These are phyloP conservation scores for Singerocomus inundabilis DNA, from an alignment of 1,284 basidiomycete genomes.

Conservation along the genomic window DNA sequence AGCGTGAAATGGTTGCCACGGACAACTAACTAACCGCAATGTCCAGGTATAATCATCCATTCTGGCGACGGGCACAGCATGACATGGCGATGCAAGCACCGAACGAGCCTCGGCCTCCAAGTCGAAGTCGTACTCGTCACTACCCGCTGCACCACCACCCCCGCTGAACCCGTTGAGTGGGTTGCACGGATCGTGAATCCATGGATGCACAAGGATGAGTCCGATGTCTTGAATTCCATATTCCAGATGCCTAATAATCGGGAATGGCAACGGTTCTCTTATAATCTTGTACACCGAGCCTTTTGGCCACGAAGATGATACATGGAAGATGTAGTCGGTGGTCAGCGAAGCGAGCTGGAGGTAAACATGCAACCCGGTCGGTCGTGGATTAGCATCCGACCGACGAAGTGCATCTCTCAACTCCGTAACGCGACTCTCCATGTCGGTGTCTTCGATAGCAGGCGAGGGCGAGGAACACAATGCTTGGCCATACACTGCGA, in stretches of 20 bases:
- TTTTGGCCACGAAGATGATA: constrained; percentile 1
- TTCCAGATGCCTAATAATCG: background rate
- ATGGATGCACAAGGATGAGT: background rate
- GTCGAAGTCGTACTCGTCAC: background rate
- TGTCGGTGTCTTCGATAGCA: background rate
- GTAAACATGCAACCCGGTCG: background rate
- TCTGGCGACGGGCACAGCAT: background rate
- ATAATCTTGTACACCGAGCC: background rate
- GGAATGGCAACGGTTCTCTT: background rate
- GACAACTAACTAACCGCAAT: background rate
- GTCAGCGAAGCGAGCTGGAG: constrained; percentile 1
- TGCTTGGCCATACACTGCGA: background rate
- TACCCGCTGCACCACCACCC: background rate
- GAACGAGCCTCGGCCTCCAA: no score
- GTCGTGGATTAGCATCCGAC: background rate
- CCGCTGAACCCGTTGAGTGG: background rate
- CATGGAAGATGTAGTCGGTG: constrained; percentile 1
- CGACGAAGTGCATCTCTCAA: background rate
- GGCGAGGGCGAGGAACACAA: background rate
- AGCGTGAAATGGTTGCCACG: constrained; percentile 3
- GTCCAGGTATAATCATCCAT: background rate
- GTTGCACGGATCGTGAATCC: background rate
- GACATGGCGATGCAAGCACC: background rate
- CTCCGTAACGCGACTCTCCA: background rate
- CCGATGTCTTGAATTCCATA: background rate